Evolutionary conservation across 2,329 filamentous ascomycete species (phyloP).

Genomic region (Tympanopsis confertula): DNA sequence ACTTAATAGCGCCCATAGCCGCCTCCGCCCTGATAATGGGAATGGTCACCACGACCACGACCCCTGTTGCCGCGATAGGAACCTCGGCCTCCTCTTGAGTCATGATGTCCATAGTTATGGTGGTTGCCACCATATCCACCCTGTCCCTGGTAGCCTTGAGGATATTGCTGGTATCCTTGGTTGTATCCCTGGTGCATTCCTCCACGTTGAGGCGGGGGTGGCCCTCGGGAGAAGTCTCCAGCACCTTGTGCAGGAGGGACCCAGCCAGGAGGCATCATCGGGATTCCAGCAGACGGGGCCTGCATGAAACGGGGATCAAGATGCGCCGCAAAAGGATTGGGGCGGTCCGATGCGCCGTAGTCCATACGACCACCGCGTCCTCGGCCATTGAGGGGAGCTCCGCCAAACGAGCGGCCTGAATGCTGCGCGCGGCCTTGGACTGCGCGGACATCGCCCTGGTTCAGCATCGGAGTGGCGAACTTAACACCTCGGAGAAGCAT

Average conservation of each 20-base stretch:
- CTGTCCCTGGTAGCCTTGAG: no score
- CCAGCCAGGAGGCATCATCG: background rate
- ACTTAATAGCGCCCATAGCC: no score
- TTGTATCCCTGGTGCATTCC: no score
- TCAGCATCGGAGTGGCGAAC: conserved; percentile 60
- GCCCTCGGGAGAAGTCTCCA: background rate
- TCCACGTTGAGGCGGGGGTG: background rate
- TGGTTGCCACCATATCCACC: no score
- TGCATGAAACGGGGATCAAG: background rate
- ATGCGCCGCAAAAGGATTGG: background rate
- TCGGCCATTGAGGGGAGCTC: conserved; percentile 45
- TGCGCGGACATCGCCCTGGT: conserved; percentile 63
- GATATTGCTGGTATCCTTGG: no score
- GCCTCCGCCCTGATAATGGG: no score
- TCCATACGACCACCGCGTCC: conserved; percentile 37
- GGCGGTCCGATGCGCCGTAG: conserved; percentile 24
- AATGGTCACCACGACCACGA: no score
- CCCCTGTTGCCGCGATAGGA: no score
- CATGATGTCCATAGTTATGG: no score
- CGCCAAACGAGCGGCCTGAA: conserved; percentile 59
- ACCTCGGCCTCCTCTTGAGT: no score
- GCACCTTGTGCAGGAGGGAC: background rate
- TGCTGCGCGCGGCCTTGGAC: conserved; percentile 55
- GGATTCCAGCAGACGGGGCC: background rate
- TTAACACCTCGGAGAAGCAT: conserved; percentile 82